These are phyloP conservation scores for Diaporthe citri DNA, from an alignment of 2,329 filamentous ascomycete species.

Conservation along the genomic window DNA sequence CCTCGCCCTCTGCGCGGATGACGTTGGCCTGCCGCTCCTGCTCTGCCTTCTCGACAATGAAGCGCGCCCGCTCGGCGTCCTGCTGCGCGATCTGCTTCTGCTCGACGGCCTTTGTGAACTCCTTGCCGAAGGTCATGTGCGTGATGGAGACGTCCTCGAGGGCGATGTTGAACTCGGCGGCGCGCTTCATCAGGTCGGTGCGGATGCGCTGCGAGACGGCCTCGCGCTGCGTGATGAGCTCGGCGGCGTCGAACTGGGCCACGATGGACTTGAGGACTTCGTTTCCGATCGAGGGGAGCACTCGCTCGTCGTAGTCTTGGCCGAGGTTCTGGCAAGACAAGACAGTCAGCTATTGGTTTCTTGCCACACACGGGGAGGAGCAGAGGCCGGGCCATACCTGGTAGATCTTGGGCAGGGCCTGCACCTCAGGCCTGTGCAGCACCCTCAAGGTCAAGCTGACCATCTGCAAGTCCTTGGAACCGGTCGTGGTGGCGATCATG, in stretches of 20 bases:
- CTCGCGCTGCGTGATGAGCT: constrained; percentile 99
- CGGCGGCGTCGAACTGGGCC: constrained; percentile 95
- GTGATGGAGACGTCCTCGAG: constrained; percentile 99
- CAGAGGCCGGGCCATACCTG: constrained; percentile 72
- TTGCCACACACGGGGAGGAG: not conserved
- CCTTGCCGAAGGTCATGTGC: constrained; percentile 99
- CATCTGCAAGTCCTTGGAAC: constrained; percentile 99
- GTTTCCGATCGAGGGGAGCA: constrained; percentile 98
- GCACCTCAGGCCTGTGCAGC: constrained; percentile 92
- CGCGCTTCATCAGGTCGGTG: constrained; percentile 89
- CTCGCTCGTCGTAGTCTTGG: constrained; percentile 97
- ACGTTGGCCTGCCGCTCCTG: constrained; percentile 99
- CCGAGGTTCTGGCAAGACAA: constrained; percentile 87
- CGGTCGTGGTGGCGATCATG: constrained; percentile 97
- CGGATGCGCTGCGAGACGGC: constrained; percentile 96
- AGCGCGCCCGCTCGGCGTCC: constrained; percentile 95
- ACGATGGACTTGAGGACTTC: constrained; percentile 99
- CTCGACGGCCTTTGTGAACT: constrained; percentile 98
- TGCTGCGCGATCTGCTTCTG: constrained; percentile 99
- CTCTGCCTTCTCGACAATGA: constrained; percentile 98
- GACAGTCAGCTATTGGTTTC: constrained; percentile 24
- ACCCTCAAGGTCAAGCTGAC: constrained; percentile 97
- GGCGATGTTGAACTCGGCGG: constrained; percentile 97
- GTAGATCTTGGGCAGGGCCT: constrained; percentile 96
- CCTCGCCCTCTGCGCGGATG: constrained; percentile 97